Evolutionary conservation across 2,329 filamentous ascomycete genomes (phyloP).

Genomic region (Chaetomium olivaceum): DNA sequence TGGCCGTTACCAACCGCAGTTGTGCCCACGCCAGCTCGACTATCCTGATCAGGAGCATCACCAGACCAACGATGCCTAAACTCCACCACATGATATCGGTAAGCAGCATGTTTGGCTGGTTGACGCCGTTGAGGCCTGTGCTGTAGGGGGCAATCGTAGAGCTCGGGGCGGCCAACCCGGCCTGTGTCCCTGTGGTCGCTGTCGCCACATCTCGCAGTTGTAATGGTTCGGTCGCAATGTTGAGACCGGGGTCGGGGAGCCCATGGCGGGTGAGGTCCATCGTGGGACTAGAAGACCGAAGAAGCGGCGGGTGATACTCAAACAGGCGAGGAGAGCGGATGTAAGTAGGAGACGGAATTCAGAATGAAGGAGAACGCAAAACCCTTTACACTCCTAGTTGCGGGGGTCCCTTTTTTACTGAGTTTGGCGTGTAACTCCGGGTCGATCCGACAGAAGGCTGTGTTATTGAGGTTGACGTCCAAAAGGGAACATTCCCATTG

Average conservation of each 20-base stretch:
- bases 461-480: conserved; percentile 16
- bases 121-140: conserved; percentile 60
- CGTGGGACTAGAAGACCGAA: conserved; percentile 1
- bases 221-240: conserved; percentile 17
- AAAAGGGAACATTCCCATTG: conserved; percentile 25
- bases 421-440: background rate
- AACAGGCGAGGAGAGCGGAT: background rate
- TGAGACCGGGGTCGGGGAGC: conserved; percentile 33
- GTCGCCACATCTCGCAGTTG: conserved; percentile 21
- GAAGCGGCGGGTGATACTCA: background rate
- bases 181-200: conserved; percentile 24
- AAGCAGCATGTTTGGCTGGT: conserved; percentile 60
- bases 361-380: background rate
- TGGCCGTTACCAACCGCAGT: conserved; percentile 60
- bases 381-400: background rate
- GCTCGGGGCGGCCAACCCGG: conserved; percentile 38
- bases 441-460: conserved; percentile 3
- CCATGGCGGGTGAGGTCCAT: conserved; percentile 40
- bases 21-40: conserved; percentile 56
- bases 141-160: conserved; percentile 58
- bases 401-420: background rate
- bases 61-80: conserved; percentile 56
- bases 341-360: background rate
- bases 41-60: conserved; percentile 56
- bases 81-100: conserved; percentile 62